These are phyloP conservation scores for Fusarium redolens DNA, from an alignment of 2,329 filamentous ascomycete genomes.

Conservation along the genomic window DNA sequence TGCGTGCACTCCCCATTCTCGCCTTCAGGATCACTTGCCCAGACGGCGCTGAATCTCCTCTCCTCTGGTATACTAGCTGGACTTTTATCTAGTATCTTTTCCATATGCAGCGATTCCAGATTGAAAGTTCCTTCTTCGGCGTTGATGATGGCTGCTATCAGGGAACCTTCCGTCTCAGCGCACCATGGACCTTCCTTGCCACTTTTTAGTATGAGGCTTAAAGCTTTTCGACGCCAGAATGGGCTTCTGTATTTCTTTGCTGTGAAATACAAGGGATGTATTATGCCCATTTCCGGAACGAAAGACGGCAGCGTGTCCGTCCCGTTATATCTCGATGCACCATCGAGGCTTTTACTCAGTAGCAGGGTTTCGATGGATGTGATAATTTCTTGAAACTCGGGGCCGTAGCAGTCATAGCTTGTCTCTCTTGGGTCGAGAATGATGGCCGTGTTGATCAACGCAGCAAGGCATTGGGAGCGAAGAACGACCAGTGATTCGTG, in stretches of 20 bases:
- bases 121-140: slow-evolving; percentile 9
- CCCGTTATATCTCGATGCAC: accelerated
- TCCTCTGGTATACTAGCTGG: not conserved
- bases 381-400: slow-evolving; percentile 37
- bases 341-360: accelerated
- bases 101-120: not conserved
- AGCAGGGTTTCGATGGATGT: not conserved
- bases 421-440: slow-evolving; percentile 29
- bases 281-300: slow-evolving; percentile 32
- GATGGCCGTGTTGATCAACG: slow-evolving; percentile 11
- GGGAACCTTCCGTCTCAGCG: slow-evolving; percentile 12
- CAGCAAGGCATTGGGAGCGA: slow-evolving; percentile 29
- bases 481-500: slow-evolving; percentile 22
- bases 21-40: not conserved
- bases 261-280: slow-evolving; percentile 25
- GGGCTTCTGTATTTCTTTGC: slow-evolving; percentile 31
- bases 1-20: not conserved
- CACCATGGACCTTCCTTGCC: slow-evolving; percentile 38
- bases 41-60: not conserved
- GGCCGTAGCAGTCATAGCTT: slow-evolving; percentile 23
- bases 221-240: slow-evolving; percentile 26
- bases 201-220: not conserved
- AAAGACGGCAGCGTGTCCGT: not conserved
- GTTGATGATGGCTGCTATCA: slow-evolving; percentile 4
- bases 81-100: not conserved